Evolutionary conservation across 1,284 basidiomycete species (phyloP).

Genomic region (Entoloma clypeatum): DNA sequence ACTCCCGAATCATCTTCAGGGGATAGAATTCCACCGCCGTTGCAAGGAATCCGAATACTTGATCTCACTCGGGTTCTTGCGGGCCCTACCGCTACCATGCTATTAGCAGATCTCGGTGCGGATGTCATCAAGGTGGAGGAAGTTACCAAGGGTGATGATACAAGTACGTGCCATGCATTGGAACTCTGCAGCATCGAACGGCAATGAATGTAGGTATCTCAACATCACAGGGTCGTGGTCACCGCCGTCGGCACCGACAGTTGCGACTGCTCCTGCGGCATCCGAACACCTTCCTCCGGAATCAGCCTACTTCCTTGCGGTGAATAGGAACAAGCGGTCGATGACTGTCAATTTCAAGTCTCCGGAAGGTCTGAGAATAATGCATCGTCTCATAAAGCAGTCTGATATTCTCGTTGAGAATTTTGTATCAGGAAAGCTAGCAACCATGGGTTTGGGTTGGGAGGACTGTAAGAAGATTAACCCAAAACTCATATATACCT

Average conservation of each 20-base stretch:
- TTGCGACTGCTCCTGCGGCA: slow-evolving; percentile 41
- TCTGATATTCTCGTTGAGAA: slow-evolving; percentile 92
- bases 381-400: slow-evolving; percentile 68
- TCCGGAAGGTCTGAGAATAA: slow-evolving; percentile 72
- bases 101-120: slow-evolving; percentile 83
- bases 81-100: slow-evolving; percentile 88
- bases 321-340: slow-evolving; percentile 88
- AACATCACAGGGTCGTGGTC: slow-evolving; percentile 63
- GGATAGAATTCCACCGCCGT: slow-evolving; percentile 67
- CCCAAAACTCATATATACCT: slow-evolving; percentile 82
- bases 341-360: slow-evolving; percentile 85
- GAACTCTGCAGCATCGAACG: too few species aligned
- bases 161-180: slow-evolving; percentile 49
- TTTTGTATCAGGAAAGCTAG: slow-evolving; percentile 81
- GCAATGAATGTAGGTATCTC: neutral
- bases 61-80: slow-evolving; percentile 89
- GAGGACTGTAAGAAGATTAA: slow-evolving; percentile 82
- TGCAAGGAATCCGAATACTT: slow-evolving; percentile 76
- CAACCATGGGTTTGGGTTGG: slow-evolving; percentile 82
- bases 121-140: slow-evolving; percentile 93
- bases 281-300: slow-evolving; percentile 78
- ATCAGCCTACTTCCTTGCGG: slow-evolving; percentile 89
- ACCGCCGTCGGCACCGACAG: slow-evolving; percentile 71
- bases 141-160: slow-evolving; percentile 83
- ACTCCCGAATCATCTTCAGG: neutral